Evolutionary conservation across 345 rosid species (phyloP).

Genomic region (Eutrema japonicum): DNA sequence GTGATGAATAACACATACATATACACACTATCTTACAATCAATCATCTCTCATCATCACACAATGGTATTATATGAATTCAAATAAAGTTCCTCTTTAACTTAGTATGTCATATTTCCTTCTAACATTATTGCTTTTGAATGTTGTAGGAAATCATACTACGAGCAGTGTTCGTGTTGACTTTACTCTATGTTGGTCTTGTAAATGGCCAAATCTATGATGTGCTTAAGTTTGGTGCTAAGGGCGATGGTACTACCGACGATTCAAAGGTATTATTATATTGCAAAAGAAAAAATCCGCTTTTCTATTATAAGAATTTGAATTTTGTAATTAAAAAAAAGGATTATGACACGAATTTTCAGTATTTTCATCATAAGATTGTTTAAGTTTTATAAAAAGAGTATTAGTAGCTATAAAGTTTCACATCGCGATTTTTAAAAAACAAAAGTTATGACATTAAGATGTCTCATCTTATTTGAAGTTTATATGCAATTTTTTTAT

Average conservation of each 20-base stretch:
- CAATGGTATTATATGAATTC: constrained; percentile 28
- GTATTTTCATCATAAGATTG: too few relatives aligned
- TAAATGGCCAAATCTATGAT: constrained; percentile 33
- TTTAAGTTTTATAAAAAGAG: too few relatives aligned
- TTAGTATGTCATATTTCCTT: not conserved
- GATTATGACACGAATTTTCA: too few relatives aligned
- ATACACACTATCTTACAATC: not conserved
- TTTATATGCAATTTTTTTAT: too few relatives aligned
- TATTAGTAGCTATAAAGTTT: too few relatives aligned
- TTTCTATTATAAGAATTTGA: not conserved
- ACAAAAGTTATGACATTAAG: too few relatives aligned
- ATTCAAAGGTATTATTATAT: constrained; percentile 27
- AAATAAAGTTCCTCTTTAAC: not conserved
- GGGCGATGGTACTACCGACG: constrained; percentile 37
- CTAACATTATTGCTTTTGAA: constrained; percentile 3
- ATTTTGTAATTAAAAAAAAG: not conserved
- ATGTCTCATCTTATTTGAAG: too few relatives aligned
- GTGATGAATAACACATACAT: not conserved
- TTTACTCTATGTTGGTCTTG: constrained; percentile 1
- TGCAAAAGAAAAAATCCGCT: not conserved
- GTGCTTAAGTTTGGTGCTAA: constrained; percentile 37
- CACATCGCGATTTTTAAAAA: too few relatives aligned
- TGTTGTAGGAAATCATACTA: constrained; percentile 25
- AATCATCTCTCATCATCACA: constrained; percentile 2
- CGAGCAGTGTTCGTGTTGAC: constrained; percentile 7